Conservation (phyloP, 345 rosid species). For the Viola odorata region DNA sequence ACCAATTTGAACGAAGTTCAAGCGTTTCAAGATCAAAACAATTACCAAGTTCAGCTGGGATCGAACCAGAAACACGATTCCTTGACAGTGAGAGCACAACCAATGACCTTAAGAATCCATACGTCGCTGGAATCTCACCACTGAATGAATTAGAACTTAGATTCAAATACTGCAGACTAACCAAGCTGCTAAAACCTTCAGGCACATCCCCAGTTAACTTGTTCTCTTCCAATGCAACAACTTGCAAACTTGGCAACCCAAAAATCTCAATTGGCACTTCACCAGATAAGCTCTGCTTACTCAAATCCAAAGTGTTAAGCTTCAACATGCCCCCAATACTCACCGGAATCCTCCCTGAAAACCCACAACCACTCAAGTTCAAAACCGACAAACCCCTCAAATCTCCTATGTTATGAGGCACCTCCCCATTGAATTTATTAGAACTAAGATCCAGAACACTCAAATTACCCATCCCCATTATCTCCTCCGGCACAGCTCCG, state of each 20-base stretch:
- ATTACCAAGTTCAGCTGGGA: constrained; percentile 76
- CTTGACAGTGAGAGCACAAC: constrained; percentile 62
- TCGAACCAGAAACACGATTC: constrained; percentile 56
- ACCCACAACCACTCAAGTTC: constrained; percentile 22
- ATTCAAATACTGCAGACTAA: constrained; percentile 58
- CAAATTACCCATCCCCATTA: constrained; percentile 49
- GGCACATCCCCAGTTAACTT: constrained; percentile 61
- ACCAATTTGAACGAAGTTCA: constrained; percentile 52
- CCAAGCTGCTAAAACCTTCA: constrained; percentile 88
- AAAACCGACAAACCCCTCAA: constrained; percentile 13
- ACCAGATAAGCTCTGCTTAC: constrained; percentile 28
- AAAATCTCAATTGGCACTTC: constrained; percentile 62
- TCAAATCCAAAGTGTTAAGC: constrained; percentile 27
- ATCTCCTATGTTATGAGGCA: constrained; percentile 22
- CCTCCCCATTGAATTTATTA: constrained; percentile 17
- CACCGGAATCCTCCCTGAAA: constrained; percentile 23
- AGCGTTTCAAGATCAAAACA: constrained; percentile 79
- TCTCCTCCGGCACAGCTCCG: constrained; percentile 62
- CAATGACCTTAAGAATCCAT: constrained; percentile 64
- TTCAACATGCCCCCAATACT: constrained; percentile 22
- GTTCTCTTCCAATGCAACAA: constrained; percentile 80
- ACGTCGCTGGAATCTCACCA: constrained; percentile 65
- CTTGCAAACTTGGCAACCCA: constrained; percentile 82
- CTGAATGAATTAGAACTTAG: constrained; percentile 62
- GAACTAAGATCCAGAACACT: constrained; percentile 59